Evolutionary conservation across 345 rosid species (phyloP).

Genomic region (Arabidopsis arenosa): DNA sequence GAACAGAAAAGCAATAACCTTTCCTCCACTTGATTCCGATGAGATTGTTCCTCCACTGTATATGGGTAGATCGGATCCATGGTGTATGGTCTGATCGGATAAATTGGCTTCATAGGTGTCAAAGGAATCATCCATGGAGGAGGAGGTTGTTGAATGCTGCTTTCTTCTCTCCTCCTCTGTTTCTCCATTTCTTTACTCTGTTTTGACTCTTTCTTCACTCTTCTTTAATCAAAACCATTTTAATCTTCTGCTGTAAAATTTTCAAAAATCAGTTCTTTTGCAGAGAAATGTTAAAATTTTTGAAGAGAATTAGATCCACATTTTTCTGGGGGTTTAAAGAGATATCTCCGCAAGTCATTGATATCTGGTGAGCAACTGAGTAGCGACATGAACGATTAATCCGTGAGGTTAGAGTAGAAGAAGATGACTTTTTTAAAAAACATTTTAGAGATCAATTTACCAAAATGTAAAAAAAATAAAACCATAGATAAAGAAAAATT

Average conservation of each 20-base stretch:
- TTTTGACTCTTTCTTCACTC: conserved; percentile 20
- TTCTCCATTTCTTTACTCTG: conserved; percentile 31
- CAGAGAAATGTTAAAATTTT: neutral
- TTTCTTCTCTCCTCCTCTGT: conserved; percentile 37
- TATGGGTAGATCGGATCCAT: conserved; percentile 26
- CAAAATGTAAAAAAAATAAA: neutral
- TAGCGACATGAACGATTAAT: conserved; percentile 12
- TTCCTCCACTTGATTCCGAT: conserved; percentile 41
- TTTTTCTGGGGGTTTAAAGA: conserved; percentile 18
- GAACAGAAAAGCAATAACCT: conserved; percentile 31
- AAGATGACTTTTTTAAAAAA: neutral
- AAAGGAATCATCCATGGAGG: conserved; percentile 57
- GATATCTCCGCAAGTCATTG: conserved; percentile 30
- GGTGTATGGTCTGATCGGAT: conserved; percentile 10
- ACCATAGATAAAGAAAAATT: neutral
- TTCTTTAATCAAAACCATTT: conserved; percentile 5
- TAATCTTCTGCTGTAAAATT: conserved; percentile 12
- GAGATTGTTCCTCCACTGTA: conserved; percentile 31
- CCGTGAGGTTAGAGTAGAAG: neutral
- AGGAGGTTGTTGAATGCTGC: conserved; percentile 37
- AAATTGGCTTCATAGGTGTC: conserved; percentile 52
- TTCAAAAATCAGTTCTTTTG: neutral
- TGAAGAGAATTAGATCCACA: conserved; percentile 31
- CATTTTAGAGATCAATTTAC: neutral
- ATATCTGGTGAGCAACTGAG: conserved; percentile 8